phyloP scores from a whole-genome alignment of 192 early-diverging fungal species.

The Coemansia sp. region DNA sequence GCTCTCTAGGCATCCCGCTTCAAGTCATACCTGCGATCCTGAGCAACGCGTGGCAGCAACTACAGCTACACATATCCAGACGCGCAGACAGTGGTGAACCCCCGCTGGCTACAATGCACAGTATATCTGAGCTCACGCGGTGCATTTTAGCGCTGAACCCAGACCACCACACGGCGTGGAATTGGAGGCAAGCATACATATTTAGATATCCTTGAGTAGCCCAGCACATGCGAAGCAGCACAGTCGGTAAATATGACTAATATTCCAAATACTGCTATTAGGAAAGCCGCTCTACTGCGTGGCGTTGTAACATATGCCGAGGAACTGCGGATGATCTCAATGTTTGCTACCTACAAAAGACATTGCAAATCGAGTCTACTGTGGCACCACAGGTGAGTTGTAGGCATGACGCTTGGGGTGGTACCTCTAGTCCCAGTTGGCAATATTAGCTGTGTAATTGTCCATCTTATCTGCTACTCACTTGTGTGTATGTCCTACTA shows the following conservation, averaged over 20 bases:
- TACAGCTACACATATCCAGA: neutral
- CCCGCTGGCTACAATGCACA: neutral
- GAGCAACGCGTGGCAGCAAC: constrained; percentile 15
- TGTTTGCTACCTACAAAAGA: constrained; percentile 42
- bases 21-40: constrained; percentile 17
- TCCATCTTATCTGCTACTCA: neutral
- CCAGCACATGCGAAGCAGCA: neutral
- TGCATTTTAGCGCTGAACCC: constrained; percentile 47
- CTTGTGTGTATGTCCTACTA: neutral
- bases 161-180: constrained; percentile 52
- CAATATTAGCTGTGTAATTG: neutral
- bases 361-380: constrained; percentile 41
- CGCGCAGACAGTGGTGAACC: neutral
- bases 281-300: neutral
- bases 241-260: neutral
- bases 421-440: neutral
- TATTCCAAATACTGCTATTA: neutral
- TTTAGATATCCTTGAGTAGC: neutral
- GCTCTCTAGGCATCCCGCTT: constrained; percentile 38
- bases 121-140: constrained; percentile 23
- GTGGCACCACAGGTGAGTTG: constrained; percentile 49
- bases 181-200: constrained; percentile 33
- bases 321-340: constrained; percentile 22
- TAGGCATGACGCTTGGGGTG: neutral
- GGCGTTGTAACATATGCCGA: constrained; percentile 1